Evolutionary conservation across 768 basidiomycete genomes (phyloP), one percentile per base, ranked within the genome.

Genomic region (Suillus decipiens): DNA sequence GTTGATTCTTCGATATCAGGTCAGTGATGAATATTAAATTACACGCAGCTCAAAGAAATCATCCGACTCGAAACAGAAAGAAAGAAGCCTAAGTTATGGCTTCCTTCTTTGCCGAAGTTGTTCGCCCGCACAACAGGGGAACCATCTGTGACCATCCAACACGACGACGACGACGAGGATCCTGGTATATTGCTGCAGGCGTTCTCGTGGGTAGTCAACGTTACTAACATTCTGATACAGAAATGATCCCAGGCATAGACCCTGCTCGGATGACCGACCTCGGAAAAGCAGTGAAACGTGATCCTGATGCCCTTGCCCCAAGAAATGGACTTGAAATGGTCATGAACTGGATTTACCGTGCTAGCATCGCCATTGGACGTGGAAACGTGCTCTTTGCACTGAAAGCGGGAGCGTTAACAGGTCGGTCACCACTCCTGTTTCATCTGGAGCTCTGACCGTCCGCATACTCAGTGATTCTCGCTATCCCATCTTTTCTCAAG

Each of bases 301-400:
- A 93, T 73, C 89, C 90, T 0, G 90, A 93, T 70, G 89, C 88
- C 0, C 72, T 92, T 0, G 89, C 91, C 1, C 90, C 91, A 0
- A 70, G 78, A 2, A 92, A 90, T 66, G 56, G 65, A 2, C 73
- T 90, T 37, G 89, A 92, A 70, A 74, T 69, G 43, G 62, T 81
- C 1, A 80, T 85, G 80, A 80, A 78, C 53, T 68, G 74, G 60
- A 2, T 85, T 1, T 85, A 88, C 69, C 67, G 75, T 15, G 64
- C 73, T 2, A 64, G 79, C 3, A 72, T 72, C 2, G 76, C 78
- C 0, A 66, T 89, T 0, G 79, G 80, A 4, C 75, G 79, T 4
- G 90, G 89, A 7, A 90, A 92, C 66, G 75, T 79, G 1, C 71
- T 91, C 34, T 93, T 85, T 62, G 89, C 89, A 0, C 59, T 92